These are phyloP conservation scores for Trichoderma sp. DNA, from an alignment of 2,329 filamentous ascomycete species.

Conservation along the genomic window DNA sequence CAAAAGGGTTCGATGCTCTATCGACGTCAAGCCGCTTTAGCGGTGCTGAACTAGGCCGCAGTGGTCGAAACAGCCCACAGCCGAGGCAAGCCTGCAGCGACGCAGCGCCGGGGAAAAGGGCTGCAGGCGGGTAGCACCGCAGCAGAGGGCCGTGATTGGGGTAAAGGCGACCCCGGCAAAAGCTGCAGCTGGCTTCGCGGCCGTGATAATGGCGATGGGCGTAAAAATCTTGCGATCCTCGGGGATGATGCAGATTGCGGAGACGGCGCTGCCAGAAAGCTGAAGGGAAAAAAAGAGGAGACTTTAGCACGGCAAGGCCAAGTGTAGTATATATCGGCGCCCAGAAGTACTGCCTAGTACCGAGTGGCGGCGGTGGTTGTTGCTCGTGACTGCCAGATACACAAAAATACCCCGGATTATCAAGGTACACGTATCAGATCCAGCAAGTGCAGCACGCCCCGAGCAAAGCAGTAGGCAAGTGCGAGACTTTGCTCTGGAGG, in stretches of 20 bases:
- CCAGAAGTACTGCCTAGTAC: conserved; percentile 19
- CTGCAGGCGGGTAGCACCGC: conserved; percentile 18
- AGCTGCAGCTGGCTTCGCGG: background rate
- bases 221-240: background rate
- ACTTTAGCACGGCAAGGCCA: background rate
- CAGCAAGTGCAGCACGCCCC: background rate
- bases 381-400: conserved; percentile 16
- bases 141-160: background rate
- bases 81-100: conserved; percentile 21
- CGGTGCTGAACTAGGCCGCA: conserved; percentile 18
- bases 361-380: background rate
- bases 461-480: background rate
- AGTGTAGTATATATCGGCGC: conserved; percentile 1
- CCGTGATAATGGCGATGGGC: background rate
- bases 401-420: conserved; percentile 16
- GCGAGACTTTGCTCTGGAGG: background rate
- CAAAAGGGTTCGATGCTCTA: conserved; percentile 7
- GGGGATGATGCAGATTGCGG: background rate
- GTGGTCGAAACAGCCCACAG: conserved; percentile 14
- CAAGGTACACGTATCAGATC: conserved; percentile 3
- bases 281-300: background rate
- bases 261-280: background rate
- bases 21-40: conserved; percentile 23
- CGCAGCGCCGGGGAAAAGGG: background rate
- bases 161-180: background rate